phyloP scores from a whole-genome alignment of 805 yeast genomes.

The Ogataea haglerorum region DNA sequence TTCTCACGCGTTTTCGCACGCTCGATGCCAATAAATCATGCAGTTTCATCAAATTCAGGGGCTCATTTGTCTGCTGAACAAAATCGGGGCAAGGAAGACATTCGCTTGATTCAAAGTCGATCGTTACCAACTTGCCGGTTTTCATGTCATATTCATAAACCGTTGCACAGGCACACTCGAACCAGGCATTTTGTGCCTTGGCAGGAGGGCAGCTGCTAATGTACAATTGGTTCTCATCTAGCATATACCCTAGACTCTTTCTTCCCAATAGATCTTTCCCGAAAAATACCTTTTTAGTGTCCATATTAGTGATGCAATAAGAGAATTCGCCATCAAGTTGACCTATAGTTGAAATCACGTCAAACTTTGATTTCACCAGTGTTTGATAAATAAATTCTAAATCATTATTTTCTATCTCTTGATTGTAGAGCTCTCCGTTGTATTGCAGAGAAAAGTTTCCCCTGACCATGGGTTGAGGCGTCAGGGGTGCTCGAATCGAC shows the following conservation, averaged over 20 bases:
- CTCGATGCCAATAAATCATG: constrained; percentile 34
- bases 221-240: constrained; percentile 34
- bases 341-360: constrained; percentile 41
- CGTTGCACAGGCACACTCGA: constrained; percentile 54
- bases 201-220: constrained; percentile 46
- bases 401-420: constrained; percentile 58
- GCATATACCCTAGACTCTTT: constrained; percentile 59
- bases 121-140: constrained; percentile 16
- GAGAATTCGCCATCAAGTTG: constrained; percentile 82
- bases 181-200: constrained; percentile 33
- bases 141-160: constrained; percentile 43
- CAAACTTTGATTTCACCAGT: constrained; percentile 30
- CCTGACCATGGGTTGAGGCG: constrained; percentile 60
- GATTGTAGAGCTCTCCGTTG: constrained; percentile 86
- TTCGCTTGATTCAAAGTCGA: constrained; percentile 11
- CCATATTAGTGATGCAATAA: constrained; percentile 47
- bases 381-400: constrained; percentile 47
- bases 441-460: constrained; percentile 56
- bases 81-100: constrained; percentile 18
- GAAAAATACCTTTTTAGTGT: constrained; percentile 49
- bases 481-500: constrained; percentile 75
- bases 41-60: constrained; percentile 19
- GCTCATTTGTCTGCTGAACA: constrained; percentile 8
- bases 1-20: constrained; percentile 48
- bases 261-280: constrained; percentile 85